These are phyloP conservation scores for Sanghuangporus sanghuang DNA, from an alignment of 1,284 basidiomycete genomes.

Conservation along the genomic window DNA sequence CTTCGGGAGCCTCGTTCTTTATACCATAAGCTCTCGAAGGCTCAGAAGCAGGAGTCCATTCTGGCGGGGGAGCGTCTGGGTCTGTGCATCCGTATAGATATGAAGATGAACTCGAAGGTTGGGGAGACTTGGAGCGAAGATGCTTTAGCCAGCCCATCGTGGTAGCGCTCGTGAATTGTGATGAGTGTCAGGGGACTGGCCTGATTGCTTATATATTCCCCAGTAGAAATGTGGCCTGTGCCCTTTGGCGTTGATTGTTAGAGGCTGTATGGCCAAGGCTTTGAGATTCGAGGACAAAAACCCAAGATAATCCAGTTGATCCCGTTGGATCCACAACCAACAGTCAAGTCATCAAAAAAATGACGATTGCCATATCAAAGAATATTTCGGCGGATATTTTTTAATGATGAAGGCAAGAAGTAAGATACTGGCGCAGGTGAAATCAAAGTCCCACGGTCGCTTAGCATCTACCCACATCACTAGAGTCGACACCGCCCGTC, in stretches of 20 bases:
- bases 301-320: too few species aligned
- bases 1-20: conserved; percentile 46
- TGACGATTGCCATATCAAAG: too few species aligned
- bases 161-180: neutral
- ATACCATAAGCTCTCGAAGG: conserved; percentile 40
- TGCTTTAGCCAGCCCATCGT: neutral
- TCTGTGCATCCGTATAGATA: neutral
- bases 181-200: neutral
- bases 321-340: too few species aligned
- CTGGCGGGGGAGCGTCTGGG: conserved; percentile 31
- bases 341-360: too few species aligned
- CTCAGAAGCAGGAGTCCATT: conserved; percentile 47
- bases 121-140: neutral
- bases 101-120: neutral
- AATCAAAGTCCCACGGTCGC: too few species aligned
- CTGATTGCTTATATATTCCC: neutral
- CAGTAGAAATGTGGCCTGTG: too few species aligned
- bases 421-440: too few species aligned
- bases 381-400: too few species aligned
- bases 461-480: neutral
- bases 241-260: too few species aligned
- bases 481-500: neutral
- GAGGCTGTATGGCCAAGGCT: too few species aligned
- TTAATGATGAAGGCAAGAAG: too few species aligned
- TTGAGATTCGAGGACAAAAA: too few species aligned